phyloP scores from a whole-genome alignment of 345 rosid species.

The Linum lewisii region DNA sequence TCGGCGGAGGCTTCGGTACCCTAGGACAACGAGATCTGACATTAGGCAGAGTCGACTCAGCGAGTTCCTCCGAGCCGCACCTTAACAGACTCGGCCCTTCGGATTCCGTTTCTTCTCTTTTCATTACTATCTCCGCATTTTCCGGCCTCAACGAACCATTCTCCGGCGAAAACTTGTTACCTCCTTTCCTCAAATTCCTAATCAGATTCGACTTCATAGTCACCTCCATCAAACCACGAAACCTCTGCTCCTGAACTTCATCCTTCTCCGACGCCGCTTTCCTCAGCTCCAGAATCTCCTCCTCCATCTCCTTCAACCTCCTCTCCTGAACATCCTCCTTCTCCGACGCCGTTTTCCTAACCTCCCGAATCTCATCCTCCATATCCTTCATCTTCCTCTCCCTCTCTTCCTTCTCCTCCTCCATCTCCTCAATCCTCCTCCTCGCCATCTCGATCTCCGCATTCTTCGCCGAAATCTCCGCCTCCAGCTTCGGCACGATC shows the following conservation, averaged over 20 bases:
- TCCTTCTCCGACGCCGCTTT: conserved; percentile 27
- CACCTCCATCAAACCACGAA: conserved; percentile 54
- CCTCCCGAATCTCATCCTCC: conserved; percentile 44
- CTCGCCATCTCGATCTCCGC: conserved; percentile 28
- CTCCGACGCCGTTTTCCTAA: conserved; percentile 34
- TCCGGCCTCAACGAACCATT: conserved; percentile 16
- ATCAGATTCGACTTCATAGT: conserved; percentile 43
- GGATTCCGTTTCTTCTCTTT: conserved; percentile 26
- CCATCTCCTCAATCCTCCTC: conserved; percentile 32
- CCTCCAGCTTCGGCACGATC: conserved; percentile 64
- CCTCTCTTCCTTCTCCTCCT: conserved; percentile 18
- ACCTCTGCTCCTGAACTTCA: conserved; percentile 38
- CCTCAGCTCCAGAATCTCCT: conserved; percentile 31
- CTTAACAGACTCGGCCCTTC: conserved; percentile 41
- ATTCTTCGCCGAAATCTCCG: conserved; percentile 32
- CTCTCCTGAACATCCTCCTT: conserved; percentile 10
- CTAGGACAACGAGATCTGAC: conserved; percentile 70
- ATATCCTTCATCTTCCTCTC: conserved; percentile 36
- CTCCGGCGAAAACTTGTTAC: conserved; percentile 31
- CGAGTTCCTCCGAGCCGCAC: conserved; percentile 63
- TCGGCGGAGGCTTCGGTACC: conserved; percentile 91
- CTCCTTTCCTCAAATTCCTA: conserved; percentile 37
- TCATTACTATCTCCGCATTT: conserved; percentile 10
- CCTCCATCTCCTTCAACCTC: conserved; percentile 35
- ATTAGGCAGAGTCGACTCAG: conserved; percentile 41